A percentile compares a stretch with the other conserved stretches of the same genome.
Conservation (phyloP, 2,329 filamentous ascomycete genomes). For the Botrytis elliptica region DNA sequence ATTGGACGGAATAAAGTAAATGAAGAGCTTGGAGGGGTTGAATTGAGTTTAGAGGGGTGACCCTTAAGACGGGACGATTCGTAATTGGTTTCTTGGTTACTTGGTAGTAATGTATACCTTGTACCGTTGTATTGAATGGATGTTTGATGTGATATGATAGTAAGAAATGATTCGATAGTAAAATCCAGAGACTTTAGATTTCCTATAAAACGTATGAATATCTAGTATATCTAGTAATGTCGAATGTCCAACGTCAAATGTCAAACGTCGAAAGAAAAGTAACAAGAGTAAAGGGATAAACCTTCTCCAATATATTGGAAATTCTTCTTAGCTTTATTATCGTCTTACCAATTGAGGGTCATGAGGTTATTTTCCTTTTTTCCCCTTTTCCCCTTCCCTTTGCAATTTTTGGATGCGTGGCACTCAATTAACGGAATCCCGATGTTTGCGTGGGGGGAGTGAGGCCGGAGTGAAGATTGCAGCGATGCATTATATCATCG, state of each 20-base stretch:
- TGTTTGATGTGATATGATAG: not conserved
- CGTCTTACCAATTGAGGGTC: slow-evolving; percentile 8
- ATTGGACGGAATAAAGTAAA: slow-evolving; percentile 1
- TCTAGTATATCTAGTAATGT: not conserved
- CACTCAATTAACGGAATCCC: not conserved
- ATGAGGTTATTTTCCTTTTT: not conserved
- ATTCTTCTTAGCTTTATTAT: not conserved
- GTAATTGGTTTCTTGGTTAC: not conserved
- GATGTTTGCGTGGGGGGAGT: not conserved
- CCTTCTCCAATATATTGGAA: not conserved
- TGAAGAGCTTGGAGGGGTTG: not conserved
- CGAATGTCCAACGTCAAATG: not conserved
- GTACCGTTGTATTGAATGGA: not conserved
- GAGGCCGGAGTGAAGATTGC: not conserved
- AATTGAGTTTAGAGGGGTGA: not conserved
- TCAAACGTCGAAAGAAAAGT: not conserved
- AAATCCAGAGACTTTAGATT: no score
- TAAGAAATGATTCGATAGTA: not conserved
- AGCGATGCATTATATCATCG: not conserved
- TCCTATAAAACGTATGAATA: not conserved
- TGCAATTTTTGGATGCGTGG: slow-evolving; percentile 12
- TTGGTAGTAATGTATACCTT: not conserved
- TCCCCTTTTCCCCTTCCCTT: not conserved
- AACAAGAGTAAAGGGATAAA: not conserved
- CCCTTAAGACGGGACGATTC: not conserved